Percentiles rank a stretch among this genome's conserved stretches.
phyloP scores from a whole-genome alignment of 495 filamentous ascomycete genomes.

The Trichocladium uniseriatum region DNA sequence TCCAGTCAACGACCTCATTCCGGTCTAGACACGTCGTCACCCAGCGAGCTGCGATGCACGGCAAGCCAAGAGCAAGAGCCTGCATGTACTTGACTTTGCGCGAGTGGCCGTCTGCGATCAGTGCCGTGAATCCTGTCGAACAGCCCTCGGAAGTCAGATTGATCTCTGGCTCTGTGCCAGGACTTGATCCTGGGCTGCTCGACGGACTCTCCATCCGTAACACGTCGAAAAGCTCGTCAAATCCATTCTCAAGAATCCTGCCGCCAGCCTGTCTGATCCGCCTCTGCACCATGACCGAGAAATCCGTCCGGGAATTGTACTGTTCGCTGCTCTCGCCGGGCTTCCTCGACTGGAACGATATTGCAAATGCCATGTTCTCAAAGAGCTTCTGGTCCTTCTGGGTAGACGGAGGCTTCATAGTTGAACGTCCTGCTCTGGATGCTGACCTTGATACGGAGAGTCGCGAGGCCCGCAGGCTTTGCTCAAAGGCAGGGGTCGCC shows the following conservation, averaged over 20 bases:
- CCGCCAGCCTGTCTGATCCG: constrained; percentile 57
- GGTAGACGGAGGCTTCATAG: neutral
- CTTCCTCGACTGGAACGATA: constrained; percentile 50
- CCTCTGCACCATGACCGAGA: constrained; percentile 27
- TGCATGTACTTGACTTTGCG: constrained; percentile 93
- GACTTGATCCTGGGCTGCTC: constrained; percentile 11
- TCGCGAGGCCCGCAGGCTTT: constrained; percentile 22
- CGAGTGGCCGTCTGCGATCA: constrained; percentile 81
- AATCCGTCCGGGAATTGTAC: constrained; percentile 40
- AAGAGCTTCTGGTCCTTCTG: constrained; percentile 42
- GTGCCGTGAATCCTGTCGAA: constrained; percentile 63
- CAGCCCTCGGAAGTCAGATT: constrained; percentile 36
- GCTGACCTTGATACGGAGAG: constrained; percentile 5
- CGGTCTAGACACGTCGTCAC: constrained; percentile 59
- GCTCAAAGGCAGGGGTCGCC: constrained; percentile 23
- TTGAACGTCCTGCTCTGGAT: constrained; percentile 4
- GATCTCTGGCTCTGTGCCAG: constrained; percentile 21
- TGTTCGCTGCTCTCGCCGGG: constrained; percentile 45
- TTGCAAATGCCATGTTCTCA: constrained; percentile 69
- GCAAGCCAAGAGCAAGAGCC: constrained; percentile 81
- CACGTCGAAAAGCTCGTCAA: constrained; percentile 71
- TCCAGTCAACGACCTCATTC: constrained; percentile 58
- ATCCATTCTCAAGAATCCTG: constrained; percentile 60
- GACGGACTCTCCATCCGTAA: constrained; percentile 24
- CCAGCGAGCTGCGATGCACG: constrained; percentile 76